Evolutionary conservation across 1,284 basidiomycete genomes (phyloP).

Genomic region (Ganoderma boninense): DNA sequence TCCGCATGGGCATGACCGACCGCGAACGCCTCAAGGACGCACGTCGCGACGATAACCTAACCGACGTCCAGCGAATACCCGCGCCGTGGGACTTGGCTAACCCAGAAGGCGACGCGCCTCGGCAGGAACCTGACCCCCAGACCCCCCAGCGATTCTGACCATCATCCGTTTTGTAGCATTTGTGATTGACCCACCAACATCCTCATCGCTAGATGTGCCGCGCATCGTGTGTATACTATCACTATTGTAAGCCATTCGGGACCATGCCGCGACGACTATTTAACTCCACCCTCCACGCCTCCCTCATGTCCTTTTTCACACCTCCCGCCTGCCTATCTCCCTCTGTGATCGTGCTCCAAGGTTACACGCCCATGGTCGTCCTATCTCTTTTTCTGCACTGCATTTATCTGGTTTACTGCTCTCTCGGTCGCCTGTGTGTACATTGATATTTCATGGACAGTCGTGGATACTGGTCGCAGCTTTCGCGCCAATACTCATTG

Average conservation of each 20-base stretch:
- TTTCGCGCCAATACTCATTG: not conserved
- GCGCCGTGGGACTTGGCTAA: constrained; percentile 68
- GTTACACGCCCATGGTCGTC: not conserved
- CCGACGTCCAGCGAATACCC: constrained; percentile 74
- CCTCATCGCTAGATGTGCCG: constrained; percentile 3
- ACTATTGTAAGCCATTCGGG: constrained; percentile 4
- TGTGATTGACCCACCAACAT: not conserved
- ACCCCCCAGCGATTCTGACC: not conserved
- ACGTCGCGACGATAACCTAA: constrained; percentile 75
- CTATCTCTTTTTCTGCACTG: not conserved
- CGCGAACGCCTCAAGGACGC: constrained; percentile 75
- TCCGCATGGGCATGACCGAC: constrained; percentile 76
- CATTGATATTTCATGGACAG: constrained; percentile 3
- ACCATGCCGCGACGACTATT: constrained; percentile 8
- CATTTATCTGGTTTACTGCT: not conserved
- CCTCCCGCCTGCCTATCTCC: not conserved
- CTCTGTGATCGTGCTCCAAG: not conserved
- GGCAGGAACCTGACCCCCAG: not conserved
- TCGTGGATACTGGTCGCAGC: constrained; percentile 4
- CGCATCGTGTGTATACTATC: constrained; percentile 5
- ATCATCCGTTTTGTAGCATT: constrained; percentile 1
- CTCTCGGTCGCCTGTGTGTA: constrained; percentile 1
- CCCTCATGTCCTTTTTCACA: constrained; percentile 2
- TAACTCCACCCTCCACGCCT: not conserved
- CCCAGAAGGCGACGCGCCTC: not conserved